These are phyloP conservation scores for Fraxinus excelsior DNA, from an alignment of 257 asterid genomes.

Conservation along the genomic window DNA sequence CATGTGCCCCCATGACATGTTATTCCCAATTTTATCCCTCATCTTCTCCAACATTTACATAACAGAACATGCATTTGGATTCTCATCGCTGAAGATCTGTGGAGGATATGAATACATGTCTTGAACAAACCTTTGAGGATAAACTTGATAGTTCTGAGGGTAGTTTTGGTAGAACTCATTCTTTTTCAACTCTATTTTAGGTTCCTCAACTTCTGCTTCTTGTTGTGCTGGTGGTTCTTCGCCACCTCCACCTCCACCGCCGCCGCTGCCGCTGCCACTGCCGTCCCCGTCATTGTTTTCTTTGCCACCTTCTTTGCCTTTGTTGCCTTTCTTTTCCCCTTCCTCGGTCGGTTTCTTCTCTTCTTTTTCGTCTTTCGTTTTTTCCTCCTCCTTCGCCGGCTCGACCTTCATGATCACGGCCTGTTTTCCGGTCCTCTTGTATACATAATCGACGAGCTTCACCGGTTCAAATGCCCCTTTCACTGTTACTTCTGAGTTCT, in stretches of 20 bases:
- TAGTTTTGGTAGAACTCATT: slow-evolving; percentile 44
- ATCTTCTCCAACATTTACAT: slow-evolving; percentile 35
- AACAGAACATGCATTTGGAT: slow-evolving; percentile 57
- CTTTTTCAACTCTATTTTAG: slow-evolving; percentile 47
- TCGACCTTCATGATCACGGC: slow-evolving; percentile 62
- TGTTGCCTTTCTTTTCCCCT: slow-evolving; percentile 28
- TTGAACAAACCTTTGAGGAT: slow-evolving; percentile 45
- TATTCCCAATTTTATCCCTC: slow-evolving; percentile 39
- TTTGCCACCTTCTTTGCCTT: slow-evolving; percentile 31
- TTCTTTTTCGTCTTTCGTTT: slow-evolving; percentile 14
- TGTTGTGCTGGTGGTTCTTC: slow-evolving; percentile 21
- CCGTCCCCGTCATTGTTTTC: not conserved
- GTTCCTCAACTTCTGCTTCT: slow-evolving; percentile 32
- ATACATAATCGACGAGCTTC: slow-evolving; percentile 54
- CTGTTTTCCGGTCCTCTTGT: slow-evolving; percentile 73
- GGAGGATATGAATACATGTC: slow-evolving; percentile 54
- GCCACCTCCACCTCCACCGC: not conserved
- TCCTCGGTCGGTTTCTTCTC: slow-evolving; percentile 32
- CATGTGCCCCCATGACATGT: not conserved
- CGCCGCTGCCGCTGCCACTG: not conserved
- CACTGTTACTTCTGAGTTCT: slow-evolving; percentile 71
- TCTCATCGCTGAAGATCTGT: slow-evolving; percentile 67
- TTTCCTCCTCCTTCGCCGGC: slow-evolving; percentile 55
- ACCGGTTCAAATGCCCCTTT: slow-evolving; percentile 66
- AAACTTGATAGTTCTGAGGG: slow-evolving; percentile 40